Conservation (phyloP, 1,284 basidiomycete species). For the Sporisorium iseilematis-ciliati region DNA sequence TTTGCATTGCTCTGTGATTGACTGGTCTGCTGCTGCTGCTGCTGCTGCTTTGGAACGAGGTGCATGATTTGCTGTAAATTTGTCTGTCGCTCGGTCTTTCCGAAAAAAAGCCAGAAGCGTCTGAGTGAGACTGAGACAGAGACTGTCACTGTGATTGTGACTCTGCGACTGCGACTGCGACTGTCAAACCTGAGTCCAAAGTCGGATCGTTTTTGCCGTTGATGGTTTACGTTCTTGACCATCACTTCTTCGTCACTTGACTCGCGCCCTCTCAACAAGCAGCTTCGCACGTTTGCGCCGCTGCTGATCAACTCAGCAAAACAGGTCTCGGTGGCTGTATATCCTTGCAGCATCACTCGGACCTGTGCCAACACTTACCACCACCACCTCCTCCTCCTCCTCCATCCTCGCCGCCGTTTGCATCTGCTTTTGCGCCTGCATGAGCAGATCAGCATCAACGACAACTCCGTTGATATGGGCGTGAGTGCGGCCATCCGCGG, state of each 20-base stretch:
- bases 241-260: neutral
- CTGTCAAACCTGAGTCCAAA: neutral
- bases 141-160: neutral
- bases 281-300: slow-evolving; percentile 17
- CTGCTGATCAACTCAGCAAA: slow-evolving; percentile 30
- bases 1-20: neutral
- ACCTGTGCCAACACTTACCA: neutral
- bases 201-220: slow-evolving; percentile 6
- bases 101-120: neutral
- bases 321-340: slow-evolving; percentile 44
- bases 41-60: neutral
- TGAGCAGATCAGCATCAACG: slow-evolving; percentile 10
- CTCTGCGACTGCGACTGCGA: neutral
- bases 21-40: no score
- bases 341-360: neutral
- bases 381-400: neutral
- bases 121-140: no score
- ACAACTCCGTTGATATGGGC: slow-evolving; percentile 32
- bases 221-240: neutral
- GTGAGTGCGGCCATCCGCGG: slow-evolving; percentile 40
- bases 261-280: slow-evolving; percentile 1
- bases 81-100: slow-evolving; percentile 2
- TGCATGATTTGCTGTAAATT: neutral
- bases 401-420: neutral
- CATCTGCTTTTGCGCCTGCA: slow-evolving; percentile 14